phyloP scores from a whole-genome alignment of 2,329 filamentous ascomycete species.

The Microcyclosporella mali region DNA sequence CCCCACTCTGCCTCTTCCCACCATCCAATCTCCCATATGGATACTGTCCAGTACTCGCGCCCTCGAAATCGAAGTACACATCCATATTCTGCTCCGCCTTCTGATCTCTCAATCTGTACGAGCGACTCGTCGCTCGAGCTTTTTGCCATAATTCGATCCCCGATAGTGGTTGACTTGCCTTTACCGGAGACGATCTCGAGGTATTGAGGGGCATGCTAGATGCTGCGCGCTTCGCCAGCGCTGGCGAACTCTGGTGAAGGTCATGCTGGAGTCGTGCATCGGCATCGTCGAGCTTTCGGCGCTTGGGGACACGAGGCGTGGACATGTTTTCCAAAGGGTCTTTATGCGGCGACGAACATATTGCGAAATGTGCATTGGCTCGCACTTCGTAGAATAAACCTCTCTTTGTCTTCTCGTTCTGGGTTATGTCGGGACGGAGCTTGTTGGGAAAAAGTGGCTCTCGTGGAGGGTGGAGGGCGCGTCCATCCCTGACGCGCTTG shows the following conservation, averaged over 20 bases:
- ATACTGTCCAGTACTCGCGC: conserved; percentile 27
- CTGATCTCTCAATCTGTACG: not conserved
- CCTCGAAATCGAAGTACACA: conserved; percentile 41
- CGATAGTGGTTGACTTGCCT: conserved; percentile 1
- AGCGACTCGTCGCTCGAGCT: conserved; percentile 13
- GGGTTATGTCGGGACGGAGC: too few relatives aligned
- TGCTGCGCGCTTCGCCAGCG: not conserved
- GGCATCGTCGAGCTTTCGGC: conserved; percentile 25
- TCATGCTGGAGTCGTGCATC: conserved; percentile 2
- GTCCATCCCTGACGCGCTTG: too few relatives aligned
- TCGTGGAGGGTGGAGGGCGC: too few relatives aligned
- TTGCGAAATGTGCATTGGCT: too few relatives aligned
- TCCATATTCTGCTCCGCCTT: conserved; percentile 24
- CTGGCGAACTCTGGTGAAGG: conserved; percentile 7
- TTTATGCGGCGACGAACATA: too few relatives aligned
- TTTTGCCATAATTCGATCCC: conserved; percentile 13
- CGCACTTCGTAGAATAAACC: too few relatives aligned
- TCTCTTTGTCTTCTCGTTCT: too few relatives aligned
- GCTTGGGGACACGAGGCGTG: conserved; percentile 24
- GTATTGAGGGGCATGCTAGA: conserved; percentile 3
- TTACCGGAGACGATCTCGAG: conserved; percentile 6
- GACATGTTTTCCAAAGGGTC: conserved; percentile 16
- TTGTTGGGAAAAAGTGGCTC: too few relatives aligned
- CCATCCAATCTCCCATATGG: not conserved
- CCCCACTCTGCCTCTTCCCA: not conserved